Base-by-base conservation (phyloP, 768 basidiomycete species). In the Pisolithus microcarpus region DNA sequence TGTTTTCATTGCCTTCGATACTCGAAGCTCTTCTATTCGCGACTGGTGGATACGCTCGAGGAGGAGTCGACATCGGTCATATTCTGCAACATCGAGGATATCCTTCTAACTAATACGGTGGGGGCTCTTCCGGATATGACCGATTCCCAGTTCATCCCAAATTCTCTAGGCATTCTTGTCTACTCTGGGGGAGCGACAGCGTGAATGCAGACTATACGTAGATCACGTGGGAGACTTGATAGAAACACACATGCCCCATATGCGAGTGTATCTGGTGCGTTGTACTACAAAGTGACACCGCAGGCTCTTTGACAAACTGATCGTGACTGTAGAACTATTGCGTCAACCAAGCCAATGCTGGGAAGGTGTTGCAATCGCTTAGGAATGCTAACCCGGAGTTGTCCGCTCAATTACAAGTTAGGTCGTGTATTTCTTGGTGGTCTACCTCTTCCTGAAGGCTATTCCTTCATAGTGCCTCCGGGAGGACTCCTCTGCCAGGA, bases 21-120 rank as follows among this genome's bases (percentile, higher is more conserved):
- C 21, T 7, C 5, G 11, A 18, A 95, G 89, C 77, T 85, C 13
- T 98, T 96, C 69, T 95, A 93, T 67, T 82, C 85, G 0, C 82
- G 80, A 52, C 71, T 97, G 69, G 68, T 93, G 43, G 71, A 78
- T 0, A 63, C 88, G 15, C 71, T 97, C 7, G 85, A 88, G 3
- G 72, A 75, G 51, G 89, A 89, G 61, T 88, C 89, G 5, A 77
- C 85, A 18, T 83, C 78, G 2, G 85, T 85, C 42, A 81, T 98
- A 16, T 98, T 97, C 60, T 87, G 87, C 5, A 98, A 98, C 59
- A 75, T 97, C 21, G 94, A 98, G 62, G 94, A 97, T 58, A 83
- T 97, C 45, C 72, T 97, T 4, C 68, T 97, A 28, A 86, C 82
- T 38, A 94, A 95, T 58, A 95, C 91, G 10, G 89, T 87, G 59